Conservation (phyloP, 2,329 filamentous ascomycete species). For the Ophiosphaerella narmari region DNA sequence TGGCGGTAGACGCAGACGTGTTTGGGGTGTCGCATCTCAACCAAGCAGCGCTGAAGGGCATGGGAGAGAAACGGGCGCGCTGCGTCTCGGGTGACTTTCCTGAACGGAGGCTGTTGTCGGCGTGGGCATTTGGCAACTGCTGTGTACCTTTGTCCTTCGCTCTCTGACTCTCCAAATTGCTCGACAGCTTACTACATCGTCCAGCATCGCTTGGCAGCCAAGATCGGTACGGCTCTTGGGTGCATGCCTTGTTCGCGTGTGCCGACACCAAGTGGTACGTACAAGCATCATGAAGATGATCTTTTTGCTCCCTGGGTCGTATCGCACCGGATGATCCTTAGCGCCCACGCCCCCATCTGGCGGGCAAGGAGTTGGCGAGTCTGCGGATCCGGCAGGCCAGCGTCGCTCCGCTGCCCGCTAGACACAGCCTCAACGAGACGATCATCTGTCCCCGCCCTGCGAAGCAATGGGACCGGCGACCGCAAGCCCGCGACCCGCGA, state of each 20-base stretch:
- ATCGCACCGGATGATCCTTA: slow-evolving; percentile 1
- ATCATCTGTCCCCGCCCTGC: no score
- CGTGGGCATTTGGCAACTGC: no score
- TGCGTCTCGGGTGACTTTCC: no score
- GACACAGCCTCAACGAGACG: slow-evolving; percentile 18
- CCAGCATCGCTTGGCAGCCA: slow-evolving; percentile 33
- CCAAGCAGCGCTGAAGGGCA: no score
- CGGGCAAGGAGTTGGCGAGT: slow-evolving; percentile 2
- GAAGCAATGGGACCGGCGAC: no score
- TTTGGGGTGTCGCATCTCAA: no score
- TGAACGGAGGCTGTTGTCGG: no score
- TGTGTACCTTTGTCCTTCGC: no score
- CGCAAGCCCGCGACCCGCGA: slow-evolving; percentile 7
- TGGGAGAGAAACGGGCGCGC: no score
- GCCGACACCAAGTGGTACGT: slow-evolving; percentile 34
- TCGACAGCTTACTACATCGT: background rate
- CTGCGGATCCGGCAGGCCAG: slow-evolving; percentile 10
- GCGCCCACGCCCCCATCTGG: slow-evolving; percentile 1
- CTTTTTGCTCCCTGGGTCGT: slow-evolving; percentile 8
- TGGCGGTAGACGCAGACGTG: no score
- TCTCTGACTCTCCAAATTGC: no score
- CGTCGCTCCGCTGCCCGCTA: slow-evolving; percentile 14
- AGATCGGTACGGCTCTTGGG: slow-evolving; percentile 30
- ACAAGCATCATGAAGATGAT: slow-evolving; percentile 13
- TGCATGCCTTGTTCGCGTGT: slow-evolving; percentile 20